Conservation (phyloP, 345 rosid genomes). For the Combretum micranthum region DNA sequence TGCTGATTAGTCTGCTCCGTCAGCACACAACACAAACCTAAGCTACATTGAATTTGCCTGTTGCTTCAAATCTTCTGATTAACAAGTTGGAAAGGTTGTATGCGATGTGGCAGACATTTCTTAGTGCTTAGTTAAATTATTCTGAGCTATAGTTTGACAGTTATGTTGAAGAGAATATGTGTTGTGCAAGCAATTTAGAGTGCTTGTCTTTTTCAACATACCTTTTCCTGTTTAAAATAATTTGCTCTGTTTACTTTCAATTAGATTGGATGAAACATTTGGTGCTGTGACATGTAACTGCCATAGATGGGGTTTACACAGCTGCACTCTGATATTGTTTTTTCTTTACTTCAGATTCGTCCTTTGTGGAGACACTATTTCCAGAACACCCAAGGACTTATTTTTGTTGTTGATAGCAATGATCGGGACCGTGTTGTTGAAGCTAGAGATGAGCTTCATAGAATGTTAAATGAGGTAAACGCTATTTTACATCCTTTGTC, state of each 20-base stretch:
- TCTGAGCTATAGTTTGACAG: background rate
- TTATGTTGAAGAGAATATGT: too few species aligned
- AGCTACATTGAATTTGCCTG: constrained; percentile 31
- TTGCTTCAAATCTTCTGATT: constrained; percentile 19
- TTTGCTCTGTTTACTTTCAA: too few species aligned
- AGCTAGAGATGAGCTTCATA: constrained; percentile 74
- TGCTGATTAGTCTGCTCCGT: constrained; percentile 23
- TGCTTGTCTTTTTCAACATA: too few species aligned
- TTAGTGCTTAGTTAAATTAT: background rate
- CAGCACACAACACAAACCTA: constrained; percentile 44
- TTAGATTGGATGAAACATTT: too few species aligned
- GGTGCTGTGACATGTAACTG: too few species aligned
- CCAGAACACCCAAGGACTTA: constrained; percentile 81
- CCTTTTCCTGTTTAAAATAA: too few species aligned
- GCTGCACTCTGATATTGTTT: background rate
- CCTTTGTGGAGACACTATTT: constrained; percentile 69
- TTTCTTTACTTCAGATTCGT: constrained; percentile 23
- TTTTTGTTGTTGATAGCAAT: constrained; percentile 83
- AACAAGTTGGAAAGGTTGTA: constrained; percentile 16
- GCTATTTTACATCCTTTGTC: background rate
- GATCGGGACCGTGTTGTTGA: constrained; percentile 72
- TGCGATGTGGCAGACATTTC: constrained; percentile 24
- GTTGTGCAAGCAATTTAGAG: too few species aligned
- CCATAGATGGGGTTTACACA: too few species aligned
- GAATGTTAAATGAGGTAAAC: constrained; percentile 71